phyloP scores from a whole-genome alignment of 192 early-diverging fungal genomes.

The Chytriomyces sp. region DNA sequence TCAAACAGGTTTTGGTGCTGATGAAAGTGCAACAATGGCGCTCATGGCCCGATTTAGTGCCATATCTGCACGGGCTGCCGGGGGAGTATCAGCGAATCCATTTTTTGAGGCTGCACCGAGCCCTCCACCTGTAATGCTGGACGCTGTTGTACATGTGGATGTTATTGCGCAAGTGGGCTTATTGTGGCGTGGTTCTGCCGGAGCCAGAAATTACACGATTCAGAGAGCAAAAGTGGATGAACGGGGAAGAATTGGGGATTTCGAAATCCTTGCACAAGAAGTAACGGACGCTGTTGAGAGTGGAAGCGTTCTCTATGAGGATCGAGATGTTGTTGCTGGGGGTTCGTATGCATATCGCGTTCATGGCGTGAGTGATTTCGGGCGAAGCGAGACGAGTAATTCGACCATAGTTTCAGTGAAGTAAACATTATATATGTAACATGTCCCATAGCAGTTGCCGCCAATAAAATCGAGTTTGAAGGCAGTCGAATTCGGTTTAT shows the following conservation, averaged over 20 bases:
- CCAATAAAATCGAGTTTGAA: too few species aligned
- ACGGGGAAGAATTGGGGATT: not conserved
- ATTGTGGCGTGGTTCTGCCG: constrained; percentile 19
- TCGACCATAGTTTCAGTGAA: not conserved
- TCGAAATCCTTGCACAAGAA: not conserved
- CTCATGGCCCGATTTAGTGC: not conserved
- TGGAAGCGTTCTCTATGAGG: constrained; percentile 11
- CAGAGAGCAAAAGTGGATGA: not conserved
- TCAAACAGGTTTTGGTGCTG: not conserved
- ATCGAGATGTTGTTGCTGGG: not conserved
- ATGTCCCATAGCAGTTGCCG: too few species aligned
- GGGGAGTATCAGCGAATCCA: not conserved
- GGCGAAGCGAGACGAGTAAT: not conserved
- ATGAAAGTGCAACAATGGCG: not conserved
- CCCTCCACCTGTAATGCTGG: not conserved
- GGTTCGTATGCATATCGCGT: not conserved
- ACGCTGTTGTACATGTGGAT: not conserved
- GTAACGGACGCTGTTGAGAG: constrained; percentile 12
- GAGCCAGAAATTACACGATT: constrained; percentile 14
- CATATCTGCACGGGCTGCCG: not conserved
- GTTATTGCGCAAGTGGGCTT: not conserved
- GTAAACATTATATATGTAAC: not conserved
- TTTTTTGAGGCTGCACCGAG: not conserved
- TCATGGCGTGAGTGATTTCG: constrained; percentile 7
- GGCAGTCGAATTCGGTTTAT: too few species aligned